Conservation (phyloP, 257 asterid genomes). For the Nicotiana tomentosiformis region DNA sequence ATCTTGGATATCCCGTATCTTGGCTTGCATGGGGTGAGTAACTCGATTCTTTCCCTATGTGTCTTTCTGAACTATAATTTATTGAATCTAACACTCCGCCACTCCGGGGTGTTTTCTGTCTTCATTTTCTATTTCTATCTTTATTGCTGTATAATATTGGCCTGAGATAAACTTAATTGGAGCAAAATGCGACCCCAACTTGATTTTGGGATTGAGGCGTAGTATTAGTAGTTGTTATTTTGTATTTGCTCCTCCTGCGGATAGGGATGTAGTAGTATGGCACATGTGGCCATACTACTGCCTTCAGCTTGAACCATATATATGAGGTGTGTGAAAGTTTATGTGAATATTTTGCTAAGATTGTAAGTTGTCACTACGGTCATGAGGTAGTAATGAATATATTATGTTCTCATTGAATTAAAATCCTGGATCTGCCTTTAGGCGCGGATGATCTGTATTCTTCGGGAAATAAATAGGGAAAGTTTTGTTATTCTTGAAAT, state of each 20-base stretch:
- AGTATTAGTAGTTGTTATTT: neutral
- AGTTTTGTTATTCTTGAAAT: neutral
- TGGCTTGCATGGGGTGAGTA: slow-evolving; percentile 94
- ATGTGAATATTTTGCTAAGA: neutral
- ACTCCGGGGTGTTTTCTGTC: neutral
- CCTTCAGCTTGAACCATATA: neutral
- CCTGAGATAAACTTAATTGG: neutral
- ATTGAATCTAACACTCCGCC: neutral
- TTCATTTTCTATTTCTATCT: neutral
- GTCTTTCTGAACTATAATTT: neutral
- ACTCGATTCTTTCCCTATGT: slow-evolving; percentile 7
- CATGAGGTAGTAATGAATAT: neutral
- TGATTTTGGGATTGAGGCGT: neutral
- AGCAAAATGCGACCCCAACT: neutral
- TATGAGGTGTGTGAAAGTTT: neutral
- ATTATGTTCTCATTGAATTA: neutral
- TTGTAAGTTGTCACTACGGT: neutral
- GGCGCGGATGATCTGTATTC: neutral
- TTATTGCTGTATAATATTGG: neutral
- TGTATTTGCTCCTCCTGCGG: neutral
- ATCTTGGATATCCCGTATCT: slow-evolving; percentile 45
- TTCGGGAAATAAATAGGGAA: neutral
- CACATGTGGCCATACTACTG: neutral
- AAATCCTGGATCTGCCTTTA: neutral
- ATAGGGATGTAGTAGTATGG: neutral